These are phyloP conservation scores for Peniophora sp. DNA, from an alignment of 1,284 basidiomycete genomes.

Conservation along the genomic window DNA sequence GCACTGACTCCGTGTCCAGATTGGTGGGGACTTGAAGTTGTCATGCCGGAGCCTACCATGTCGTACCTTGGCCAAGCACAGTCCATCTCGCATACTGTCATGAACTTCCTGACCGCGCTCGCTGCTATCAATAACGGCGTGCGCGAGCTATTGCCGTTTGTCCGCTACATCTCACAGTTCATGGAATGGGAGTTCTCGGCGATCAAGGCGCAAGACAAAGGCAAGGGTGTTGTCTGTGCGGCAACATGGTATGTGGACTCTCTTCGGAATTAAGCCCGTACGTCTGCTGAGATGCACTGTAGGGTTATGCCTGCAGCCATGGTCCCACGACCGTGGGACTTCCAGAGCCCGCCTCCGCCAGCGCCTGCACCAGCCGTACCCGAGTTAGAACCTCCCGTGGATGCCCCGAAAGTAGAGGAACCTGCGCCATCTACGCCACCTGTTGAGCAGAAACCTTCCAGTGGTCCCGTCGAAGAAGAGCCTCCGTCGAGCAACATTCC, in stretches of 20 bases:
- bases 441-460: no score
- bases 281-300: not conserved
- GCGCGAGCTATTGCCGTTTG: conserved; percentile 69
- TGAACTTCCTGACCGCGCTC: conserved; percentile 67
- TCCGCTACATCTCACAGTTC: conserved; percentile 71
- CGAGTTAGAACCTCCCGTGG: no score
- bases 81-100: conserved; percentile 51
- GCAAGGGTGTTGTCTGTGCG: conserved; percentile 73
- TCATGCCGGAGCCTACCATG: conserved; percentile 62
- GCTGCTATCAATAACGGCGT: conserved; percentile 62
- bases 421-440: no score
- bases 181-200: conserved; percentile 62
- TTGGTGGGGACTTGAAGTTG: conserved; percentile 79
- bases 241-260: conserved; percentile 60
- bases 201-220: conserved; percentile 57
- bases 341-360: conserved; percentile 18
- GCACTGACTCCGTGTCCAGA: conserved; percentile 31
- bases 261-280: conserved; percentile 1
- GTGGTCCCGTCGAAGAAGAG: no score
- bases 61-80: conserved; percentile 50
- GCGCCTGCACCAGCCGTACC: not conserved
- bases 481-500: no score
- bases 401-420: no score
- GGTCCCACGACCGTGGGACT: conserved; percentile 72
- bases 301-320: conserved; percentile 75